These are phyloP conservation scores for Trichoderma cornu-damae DNA, from an alignment of 2,329 filamentous ascomycete genomes.

Conservation along the genomic window DNA sequence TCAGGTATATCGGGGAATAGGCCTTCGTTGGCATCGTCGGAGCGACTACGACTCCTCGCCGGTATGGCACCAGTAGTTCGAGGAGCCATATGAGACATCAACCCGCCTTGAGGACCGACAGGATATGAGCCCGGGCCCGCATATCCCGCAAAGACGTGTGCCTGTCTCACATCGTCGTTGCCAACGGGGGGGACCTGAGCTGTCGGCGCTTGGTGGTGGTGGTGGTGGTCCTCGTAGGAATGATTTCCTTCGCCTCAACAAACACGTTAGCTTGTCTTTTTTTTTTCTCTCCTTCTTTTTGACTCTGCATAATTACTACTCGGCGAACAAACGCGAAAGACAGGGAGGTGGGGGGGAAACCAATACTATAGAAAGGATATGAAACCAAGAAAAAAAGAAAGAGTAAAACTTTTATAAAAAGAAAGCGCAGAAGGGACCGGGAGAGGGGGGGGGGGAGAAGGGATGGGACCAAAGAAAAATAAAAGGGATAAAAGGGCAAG, in stretches of 20 bases:
- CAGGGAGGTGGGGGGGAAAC: not conserved
- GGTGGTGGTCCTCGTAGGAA: constrained; percentile 62
- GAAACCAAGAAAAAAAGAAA: not conserved
- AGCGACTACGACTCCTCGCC: constrained; percentile 35
- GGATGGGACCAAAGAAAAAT: no score
- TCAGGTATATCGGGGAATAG: constrained; percentile 87
- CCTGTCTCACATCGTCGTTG: constrained; percentile 61
- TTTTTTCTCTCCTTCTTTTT: no score
- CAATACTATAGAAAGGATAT: not conserved
- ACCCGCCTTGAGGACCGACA: constrained; percentile 43
- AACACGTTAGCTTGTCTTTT: constrained; percentile 33
- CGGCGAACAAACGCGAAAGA: constrained; percentile 18
- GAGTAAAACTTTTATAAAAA: not conserved
- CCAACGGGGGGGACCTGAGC: constrained; percentile 46
- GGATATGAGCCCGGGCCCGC: constrained; percentile 53
- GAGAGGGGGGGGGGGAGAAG: not conserved
- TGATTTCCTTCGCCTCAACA: constrained; percentile 54
- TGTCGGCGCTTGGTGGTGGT: constrained; percentile 58
- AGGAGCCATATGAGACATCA: constrained; percentile 58
- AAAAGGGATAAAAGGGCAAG: not conserved
- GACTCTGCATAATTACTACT: constrained; percentile 21
- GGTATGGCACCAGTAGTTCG: constrained; percentile 34
- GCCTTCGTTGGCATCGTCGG: constrained; percentile 58
- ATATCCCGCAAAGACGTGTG: constrained; percentile 70
- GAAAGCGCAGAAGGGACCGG: not conserved